phyloP scores from a whole-genome alignment of 805 yeast genomes.

The Candida glaebosa region DNA sequence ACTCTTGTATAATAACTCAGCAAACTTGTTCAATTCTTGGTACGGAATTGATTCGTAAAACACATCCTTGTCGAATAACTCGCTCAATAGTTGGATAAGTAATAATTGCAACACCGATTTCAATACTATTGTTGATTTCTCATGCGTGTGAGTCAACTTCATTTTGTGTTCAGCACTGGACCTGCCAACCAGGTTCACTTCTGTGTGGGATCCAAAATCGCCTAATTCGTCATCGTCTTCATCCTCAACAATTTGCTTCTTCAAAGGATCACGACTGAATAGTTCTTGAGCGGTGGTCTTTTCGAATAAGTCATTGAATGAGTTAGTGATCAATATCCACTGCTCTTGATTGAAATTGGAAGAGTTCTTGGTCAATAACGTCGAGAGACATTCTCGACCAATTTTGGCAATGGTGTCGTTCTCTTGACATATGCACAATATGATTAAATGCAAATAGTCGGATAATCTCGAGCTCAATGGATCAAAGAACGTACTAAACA shows the following conservation, averaged over 20 bases:
- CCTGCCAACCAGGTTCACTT: slow-evolving; percentile 3
- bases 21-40: slow-evolving; percentile 54
- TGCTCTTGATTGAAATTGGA: slow-evolving; percentile 58
- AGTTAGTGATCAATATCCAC: slow-evolving; percentile 68
- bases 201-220: slow-evolving; percentile 17
- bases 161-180: slow-evolving; percentile 3
- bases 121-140: slow-evolving; percentile 76
- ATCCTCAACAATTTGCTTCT: slow-evolving; percentile 10
- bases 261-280: slow-evolving; percentile 57
- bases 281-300: slow-evolving; percentile 84
- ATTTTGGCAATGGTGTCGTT: slow-evolving; percentile 95
- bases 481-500: slow-evolving; percentile 80
- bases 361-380: slow-evolving; percentile 73
- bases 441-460: slow-evolving; percentile 72
- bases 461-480: slow-evolving; percentile 70
- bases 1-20: slow-evolving; percentile 60
- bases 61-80: slow-evolving; percentile 64
- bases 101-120: slow-evolving; percentile 88
- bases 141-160: slow-evolving; percentile 44
- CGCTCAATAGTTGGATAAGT: slow-evolving; percentile 83
- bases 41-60: slow-evolving; percentile 73
- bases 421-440: slow-evolving; percentile 91
- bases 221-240: slow-evolving; percentile 34
- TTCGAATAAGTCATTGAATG: slow-evolving; percentile 68
- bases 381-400: slow-evolving; percentile 85